Conservation (phyloP, 176 grass and related monocot genomes). For the Oryza meridionalis region DNA sequence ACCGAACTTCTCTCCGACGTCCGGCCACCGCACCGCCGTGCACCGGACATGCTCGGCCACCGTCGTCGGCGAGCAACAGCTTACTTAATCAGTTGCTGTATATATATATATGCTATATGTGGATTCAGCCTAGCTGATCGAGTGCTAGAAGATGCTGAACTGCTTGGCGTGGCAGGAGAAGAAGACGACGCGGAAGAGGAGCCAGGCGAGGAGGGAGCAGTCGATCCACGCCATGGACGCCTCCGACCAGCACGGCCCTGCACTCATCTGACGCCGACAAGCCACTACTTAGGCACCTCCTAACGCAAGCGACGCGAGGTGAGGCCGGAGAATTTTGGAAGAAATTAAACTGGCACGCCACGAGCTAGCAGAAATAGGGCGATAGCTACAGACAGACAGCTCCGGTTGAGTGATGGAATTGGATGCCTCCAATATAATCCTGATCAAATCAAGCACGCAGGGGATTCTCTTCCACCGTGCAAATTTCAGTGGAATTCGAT, state of each 20-base stretch:
- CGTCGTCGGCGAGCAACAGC: background rate
- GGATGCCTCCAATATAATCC: constrained; percentile 15
- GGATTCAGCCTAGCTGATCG: no score
- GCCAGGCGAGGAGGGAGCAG: constrained; percentile 51
- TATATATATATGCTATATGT: no score
- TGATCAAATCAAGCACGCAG: background rate
- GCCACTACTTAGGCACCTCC: background rate
- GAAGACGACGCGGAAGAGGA: constrained; percentile 55
- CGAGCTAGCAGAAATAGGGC: background rate
- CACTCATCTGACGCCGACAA: constrained; percentile 44
- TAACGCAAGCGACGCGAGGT: background rate
- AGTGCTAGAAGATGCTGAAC: constrained; percentile 38
- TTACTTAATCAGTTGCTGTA: constrained; percentile 2
- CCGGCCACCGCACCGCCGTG: constrained; percentile 29
- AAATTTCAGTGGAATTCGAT: background rate
- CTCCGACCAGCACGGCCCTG: constrained; percentile 30
- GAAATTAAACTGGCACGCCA: background rate
- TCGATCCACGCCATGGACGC: constrained; percentile 62
- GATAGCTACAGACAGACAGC: background rate
- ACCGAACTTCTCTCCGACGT: constrained; percentile 8
- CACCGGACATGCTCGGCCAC: background rate
- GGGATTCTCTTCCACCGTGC: background rate
- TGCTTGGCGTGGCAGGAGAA: constrained; percentile 33
- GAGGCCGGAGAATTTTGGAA: no score
- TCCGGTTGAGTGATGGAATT: constrained; percentile 44